A percentile compares a stretch with the other conserved stretches of the same genome.
Evolutionary conservation across 2,329 filamentous ascomycete species (phyloP).

Genomic region (Epichloe hybrida): DNA sequence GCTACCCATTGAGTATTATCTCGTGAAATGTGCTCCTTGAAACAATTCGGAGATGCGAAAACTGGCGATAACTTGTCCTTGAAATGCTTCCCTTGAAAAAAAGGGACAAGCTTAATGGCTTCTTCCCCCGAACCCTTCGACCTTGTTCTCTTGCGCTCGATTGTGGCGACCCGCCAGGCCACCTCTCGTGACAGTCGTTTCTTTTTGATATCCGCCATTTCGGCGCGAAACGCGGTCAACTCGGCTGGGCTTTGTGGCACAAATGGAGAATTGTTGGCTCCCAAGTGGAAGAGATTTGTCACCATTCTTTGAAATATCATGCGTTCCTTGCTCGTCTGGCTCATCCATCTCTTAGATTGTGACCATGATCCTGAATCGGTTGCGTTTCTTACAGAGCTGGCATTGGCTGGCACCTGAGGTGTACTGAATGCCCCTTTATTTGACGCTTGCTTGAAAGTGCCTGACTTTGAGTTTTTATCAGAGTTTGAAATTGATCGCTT

Average conservation of each 20-base stretch:
- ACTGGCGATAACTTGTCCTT: constrained; percentile 19
- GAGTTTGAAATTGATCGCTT: not conserved
- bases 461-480: not conserved
- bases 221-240: constrained; percentile 19
- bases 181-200: constrained; percentile 14
- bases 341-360: constrained; percentile 27
- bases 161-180: constrained; percentile 10
- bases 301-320: constrained; percentile 21
- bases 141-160: constrained; percentile 7
- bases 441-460: not conserved
- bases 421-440: constrained; percentile 1
- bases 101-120: constrained; percentile 4
- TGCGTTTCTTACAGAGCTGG: not conserved
- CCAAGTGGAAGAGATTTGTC: constrained; percentile 22
- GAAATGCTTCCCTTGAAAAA: constrained; percentile 16
- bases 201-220: constrained; percentile 15
- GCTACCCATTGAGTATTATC: constrained; percentile 9
- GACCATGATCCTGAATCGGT: constrained; percentile 20
- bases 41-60: constrained; percentile 20
- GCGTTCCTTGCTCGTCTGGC: constrained; percentile 20
- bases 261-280: constrained; percentile 23
- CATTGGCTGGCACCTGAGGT: not conserved
- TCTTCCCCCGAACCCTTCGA: not conserved
- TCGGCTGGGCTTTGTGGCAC: constrained; percentile 22
- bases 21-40: constrained; percentile 13